Evolutionary conservation across 495 filamentous ascomycete species (phyloP).

Genomic region (Aspergillus asperescens): DNA sequence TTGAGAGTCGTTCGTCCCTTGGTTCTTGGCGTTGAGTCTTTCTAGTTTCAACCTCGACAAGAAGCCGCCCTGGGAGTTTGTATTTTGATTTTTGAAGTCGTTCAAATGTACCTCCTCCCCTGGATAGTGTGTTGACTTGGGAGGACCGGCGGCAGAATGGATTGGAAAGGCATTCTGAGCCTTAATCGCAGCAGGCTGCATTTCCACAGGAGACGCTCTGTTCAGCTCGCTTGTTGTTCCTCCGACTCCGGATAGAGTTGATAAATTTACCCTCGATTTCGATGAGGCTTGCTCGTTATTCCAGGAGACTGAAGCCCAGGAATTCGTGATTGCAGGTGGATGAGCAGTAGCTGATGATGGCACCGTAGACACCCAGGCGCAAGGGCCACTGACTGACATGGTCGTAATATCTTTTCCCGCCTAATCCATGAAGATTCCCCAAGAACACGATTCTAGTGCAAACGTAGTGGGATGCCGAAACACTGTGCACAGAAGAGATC

Average conservation of each 20-base stretch:
- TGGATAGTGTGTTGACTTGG: slow-evolving; percentile 15
- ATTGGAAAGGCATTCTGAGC: slow-evolving; percentile 35
- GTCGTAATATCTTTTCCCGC: slow-evolving; percentile 19
- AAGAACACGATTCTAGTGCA: background rate
- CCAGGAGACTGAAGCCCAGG: slow-evolving; percentile 30
- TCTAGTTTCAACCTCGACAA: slow-evolving; percentile 16
- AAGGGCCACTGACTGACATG: slow-evolving; percentile 44
- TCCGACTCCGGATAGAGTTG: slow-evolving; percentile 20
- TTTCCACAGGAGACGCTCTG: slow-evolving; percentile 21
- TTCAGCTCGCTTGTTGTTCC: slow-evolving; percentile 21
- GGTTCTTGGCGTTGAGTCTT: slow-evolving; percentile 17
- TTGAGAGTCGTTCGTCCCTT: slow-evolving; percentile 15
- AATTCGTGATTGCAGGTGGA: slow-evolving; percentile 32
- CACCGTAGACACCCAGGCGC: slow-evolving; percentile 39
- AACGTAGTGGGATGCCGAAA: background rate
- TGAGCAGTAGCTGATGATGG: slow-evolving; percentile 34
- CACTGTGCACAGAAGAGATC: background rate
- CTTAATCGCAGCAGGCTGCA: slow-evolving; percentile 30
- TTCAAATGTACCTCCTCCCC: slow-evolving; percentile 19
- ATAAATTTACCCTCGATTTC: slow-evolving; percentile 21
- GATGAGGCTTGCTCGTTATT: slow-evolving; percentile 29
- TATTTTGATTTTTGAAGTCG: slow-evolving; percentile 4
- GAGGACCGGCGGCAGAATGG: slow-evolving; percentile 15
- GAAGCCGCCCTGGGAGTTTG: slow-evolving; percentile 8
- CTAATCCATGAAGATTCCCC: slow-evolving; percentile 18